These are phyloP conservation scores for Udeniomyces megalosporus DNA, from an alignment of 768 basidiomycete species.

Conservation along the genomic window DNA sequence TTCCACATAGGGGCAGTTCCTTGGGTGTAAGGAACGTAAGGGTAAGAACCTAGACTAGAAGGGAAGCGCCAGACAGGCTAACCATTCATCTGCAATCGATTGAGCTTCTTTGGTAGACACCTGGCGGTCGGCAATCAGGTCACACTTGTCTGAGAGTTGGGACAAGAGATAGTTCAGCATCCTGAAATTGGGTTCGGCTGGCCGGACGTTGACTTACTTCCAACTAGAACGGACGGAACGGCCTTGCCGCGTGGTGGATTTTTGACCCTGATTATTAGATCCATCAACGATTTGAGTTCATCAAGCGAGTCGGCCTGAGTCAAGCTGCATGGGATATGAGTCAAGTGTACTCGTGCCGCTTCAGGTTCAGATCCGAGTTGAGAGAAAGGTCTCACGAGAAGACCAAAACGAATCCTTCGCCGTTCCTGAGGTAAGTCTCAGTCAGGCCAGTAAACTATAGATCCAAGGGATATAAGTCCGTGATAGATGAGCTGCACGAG, in stretches of 20 bases:
- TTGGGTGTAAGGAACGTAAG: no score
- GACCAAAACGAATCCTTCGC: conserved; percentile 6
- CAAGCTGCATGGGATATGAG: background rate
- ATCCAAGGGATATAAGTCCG: background rate
- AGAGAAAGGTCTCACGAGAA: background rate
- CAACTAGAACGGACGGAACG: conserved; percentile 5
- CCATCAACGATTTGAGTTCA: background rate
- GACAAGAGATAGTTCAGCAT: background rate
- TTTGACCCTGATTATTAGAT: conserved; percentile 9
- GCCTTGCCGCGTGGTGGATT: background rate
- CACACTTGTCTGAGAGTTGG: conserved; percentile 10
- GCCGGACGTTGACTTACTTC: background rate
- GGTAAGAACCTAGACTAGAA: no score
- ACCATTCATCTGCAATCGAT: background rate
- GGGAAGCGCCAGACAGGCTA: no score
- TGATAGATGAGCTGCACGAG: background rate
- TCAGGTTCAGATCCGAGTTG: background rate
- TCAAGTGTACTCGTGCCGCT: background rate
- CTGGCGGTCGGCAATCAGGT: background rate
- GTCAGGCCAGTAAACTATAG: conserved; percentile 9
- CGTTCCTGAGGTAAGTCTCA: conserved; percentile 6
- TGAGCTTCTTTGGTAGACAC: background rate
- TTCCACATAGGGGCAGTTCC: conserved; percentile 7
- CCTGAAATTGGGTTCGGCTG: no score
- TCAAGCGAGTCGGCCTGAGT: background rate